Conservation (phyloP, 2,329 filamentous ascomycete species). For the Didymella keratinophila region DNA sequence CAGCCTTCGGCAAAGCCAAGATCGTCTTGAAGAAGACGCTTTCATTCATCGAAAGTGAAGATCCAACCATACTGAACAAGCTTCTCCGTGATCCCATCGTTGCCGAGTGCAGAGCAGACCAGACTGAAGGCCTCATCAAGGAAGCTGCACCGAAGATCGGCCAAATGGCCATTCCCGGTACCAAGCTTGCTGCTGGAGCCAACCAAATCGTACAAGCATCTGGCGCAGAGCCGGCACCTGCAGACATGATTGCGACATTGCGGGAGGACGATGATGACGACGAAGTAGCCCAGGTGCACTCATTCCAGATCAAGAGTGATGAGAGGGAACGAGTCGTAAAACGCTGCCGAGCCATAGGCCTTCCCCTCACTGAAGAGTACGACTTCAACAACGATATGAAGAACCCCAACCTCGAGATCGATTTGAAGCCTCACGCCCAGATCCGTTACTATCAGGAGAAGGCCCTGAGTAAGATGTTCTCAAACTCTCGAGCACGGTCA, state of each 20-base stretch:
- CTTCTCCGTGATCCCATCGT: slow-evolving; percentile 87
- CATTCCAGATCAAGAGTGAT: slow-evolving; percentile 86
- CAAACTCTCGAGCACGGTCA: slow-evolving; percentile 95
- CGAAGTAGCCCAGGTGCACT: slow-evolving; percentile 84
- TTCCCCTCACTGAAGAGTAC: slow-evolving; percentile 94
- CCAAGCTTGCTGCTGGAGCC: slow-evolving; percentile 88
- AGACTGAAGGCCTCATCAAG: slow-evolving; percentile 75
- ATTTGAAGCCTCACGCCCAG: slow-evolving; percentile 85
- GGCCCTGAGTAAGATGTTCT: slow-evolving; percentile 98
- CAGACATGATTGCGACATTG: slow-evolving; percentile 73
- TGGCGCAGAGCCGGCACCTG: slow-evolving; percentile 46
- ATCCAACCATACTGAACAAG: slow-evolving; percentile 83
- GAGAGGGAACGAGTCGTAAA: slow-evolving; percentile 88
- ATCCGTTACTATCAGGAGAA: slow-evolving; percentile 97
- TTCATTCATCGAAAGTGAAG: slow-evolving; percentile 92
- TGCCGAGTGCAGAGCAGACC: slow-evolving; percentile 78
- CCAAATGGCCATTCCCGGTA: slow-evolving; percentile 90
- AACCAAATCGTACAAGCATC: slow-evolving; percentile 66
- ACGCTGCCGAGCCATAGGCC: slow-evolving; percentile 83
- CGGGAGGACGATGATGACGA: slow-evolving; percentile 81
- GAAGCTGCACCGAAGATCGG: slow-evolving; percentile 86
- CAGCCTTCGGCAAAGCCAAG: slow-evolving; percentile 94
- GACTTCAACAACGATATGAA: slow-evolving; percentile 91
- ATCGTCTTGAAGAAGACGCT: slow-evolving; percentile 93
- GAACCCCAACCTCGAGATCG: slow-evolving; percentile 92